Evolutionary conservation across 108 stramenopile species (phyloP).

Genomic region (Nitzschia palea): DNA sequence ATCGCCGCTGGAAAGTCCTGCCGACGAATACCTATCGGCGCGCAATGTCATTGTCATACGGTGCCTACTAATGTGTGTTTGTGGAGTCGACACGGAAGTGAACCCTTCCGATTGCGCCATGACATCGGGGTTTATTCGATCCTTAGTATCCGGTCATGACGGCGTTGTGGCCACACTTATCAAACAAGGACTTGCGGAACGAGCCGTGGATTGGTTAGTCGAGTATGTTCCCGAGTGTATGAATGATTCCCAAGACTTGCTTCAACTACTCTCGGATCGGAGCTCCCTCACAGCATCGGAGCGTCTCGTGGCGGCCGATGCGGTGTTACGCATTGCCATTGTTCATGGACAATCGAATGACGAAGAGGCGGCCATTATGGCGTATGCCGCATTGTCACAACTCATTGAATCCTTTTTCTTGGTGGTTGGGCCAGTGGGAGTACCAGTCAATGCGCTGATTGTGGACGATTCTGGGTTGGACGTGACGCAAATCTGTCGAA

Average conservation of each 20-base stretch:
- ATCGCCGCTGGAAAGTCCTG: conserved; percentile 22
- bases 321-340: conserved; percentile 56
- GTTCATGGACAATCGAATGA: conserved; percentile 46
- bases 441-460: conserved; percentile 70
- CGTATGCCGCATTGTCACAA: conserved; percentile 42
- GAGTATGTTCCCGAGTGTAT: conserved; percentile 70
- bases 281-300: conserved; percentile 56
- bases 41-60: conserved; percentile 57
- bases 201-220: conserved; percentile 62
- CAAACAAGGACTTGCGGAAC: conserved; percentile 59
- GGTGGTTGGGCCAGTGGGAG: conserved; percentile 67
- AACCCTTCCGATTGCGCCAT: conserved; percentile 38
- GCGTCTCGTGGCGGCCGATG: conserved; percentile 59
- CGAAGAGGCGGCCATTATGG: conserved; percentile 40
- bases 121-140: conserved; percentile 51
- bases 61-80: conserved; percentile 45
- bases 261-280: conserved; percentile 43
- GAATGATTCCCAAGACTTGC: conserved; percentile 45
- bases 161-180: conserved; percentile 61
- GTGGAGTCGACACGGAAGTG: conserved; percentile 19
- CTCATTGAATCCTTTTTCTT: conserved; percentile 64
- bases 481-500: conserved; percentile 54
- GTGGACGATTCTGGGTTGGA: conserved; percentile 49
- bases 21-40: conserved; percentile 47
- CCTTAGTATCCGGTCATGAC: conserved; percentile 31